Evolutionary conservation across 495 filamentous ascomycete species (phyloP).

Genomic region (Hypomontagnella submonticulosa): DNA sequence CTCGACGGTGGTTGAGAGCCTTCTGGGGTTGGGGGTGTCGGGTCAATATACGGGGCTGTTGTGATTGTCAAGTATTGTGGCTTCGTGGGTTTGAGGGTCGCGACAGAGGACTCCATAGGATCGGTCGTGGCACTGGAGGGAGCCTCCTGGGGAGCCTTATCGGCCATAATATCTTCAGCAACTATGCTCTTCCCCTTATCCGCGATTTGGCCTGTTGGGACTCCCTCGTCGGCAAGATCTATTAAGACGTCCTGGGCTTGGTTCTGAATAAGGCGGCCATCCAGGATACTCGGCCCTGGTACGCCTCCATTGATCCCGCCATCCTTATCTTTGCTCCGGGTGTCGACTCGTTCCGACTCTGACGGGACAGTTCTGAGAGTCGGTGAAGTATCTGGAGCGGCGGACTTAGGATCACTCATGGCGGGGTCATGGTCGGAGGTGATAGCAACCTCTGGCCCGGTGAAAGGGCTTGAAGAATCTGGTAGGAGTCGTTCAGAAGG

Average conservation of each 20-base stretch:
- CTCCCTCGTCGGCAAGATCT: slow-evolving; percentile 24
- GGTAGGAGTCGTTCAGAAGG: slow-evolving; percentile 42
- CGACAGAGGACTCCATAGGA: slow-evolving; percentile 63
- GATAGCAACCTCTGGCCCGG: slow-evolving; percentile 33
- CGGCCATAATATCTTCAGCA: neutral
- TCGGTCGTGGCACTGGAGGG: slow-evolving; percentile 46
- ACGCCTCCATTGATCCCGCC: slow-evolving; percentile 1
- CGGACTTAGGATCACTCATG: slow-evolving; percentile 46
- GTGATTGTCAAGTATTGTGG: slow-evolving; percentile 57
- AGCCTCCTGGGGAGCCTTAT: slow-evolving; percentile 11
- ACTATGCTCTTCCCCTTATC: slow-evolving; percentile 13
- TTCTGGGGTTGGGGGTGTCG: slow-evolving; percentile 69
- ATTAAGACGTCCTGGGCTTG: slow-evolving; percentile 20
- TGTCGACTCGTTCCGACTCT: slow-evolving; percentile 18
- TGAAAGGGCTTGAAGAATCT: slow-evolving; percentile 41
- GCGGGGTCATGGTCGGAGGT: slow-evolving; percentile 47
- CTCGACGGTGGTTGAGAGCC: slow-evolving; percentile 61
- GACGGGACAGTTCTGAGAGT: slow-evolving; percentile 25
- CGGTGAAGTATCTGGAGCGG: slow-evolving; percentile 33
- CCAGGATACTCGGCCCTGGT: slow-evolving; percentile 2
- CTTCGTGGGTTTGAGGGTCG: slow-evolving; percentile 61
- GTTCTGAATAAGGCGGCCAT: slow-evolving; percentile 2
- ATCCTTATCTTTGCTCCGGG: slow-evolving; percentile 26
- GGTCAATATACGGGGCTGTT: slow-evolving; percentile 67
- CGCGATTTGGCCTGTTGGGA: slow-evolving; percentile 3